A percentile compares a stretch with the other conserved stretches of the same genome.
phyloP scores from a whole-genome alignment of 1,284 basidiomycete species.

The Bondarzewia mesenterica region DNA sequence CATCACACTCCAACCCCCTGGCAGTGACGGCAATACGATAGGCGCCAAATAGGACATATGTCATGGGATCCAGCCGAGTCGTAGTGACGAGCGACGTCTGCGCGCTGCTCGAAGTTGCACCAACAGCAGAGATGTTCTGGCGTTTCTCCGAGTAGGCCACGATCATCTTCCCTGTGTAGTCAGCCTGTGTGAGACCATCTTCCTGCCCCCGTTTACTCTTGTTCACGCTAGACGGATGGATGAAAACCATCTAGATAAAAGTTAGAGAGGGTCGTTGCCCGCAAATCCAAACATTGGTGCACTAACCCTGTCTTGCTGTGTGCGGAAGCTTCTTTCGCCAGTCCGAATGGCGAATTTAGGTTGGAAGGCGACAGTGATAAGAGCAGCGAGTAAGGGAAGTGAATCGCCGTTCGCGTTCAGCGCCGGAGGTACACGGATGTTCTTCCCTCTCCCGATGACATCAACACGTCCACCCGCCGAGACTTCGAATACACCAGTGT shows the following conservation, averaged over 20 bases:
- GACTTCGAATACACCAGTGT: constrained; percentile 76
- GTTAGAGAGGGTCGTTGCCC: constrained; percentile 8
- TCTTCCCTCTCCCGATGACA: constrained; percentile 17
- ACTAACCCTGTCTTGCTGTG: constrained; percentile 80
- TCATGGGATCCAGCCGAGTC: constrained; percentile 85
- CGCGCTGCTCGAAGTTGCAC: constrained; percentile 30
- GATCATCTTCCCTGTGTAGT: constrained; percentile 64
- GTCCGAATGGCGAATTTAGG: constrained; percentile 91
- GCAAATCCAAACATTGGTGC: neutral
- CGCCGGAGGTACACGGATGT: constrained; percentile 49
- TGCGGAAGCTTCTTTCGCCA: constrained; percentile 70
- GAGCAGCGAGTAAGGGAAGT: constrained; percentile 74
- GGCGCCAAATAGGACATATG: constrained; percentile 90
- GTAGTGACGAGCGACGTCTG: constrained; percentile 74
- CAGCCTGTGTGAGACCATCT: constrained; percentile 28
- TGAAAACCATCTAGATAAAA: constrained; percentile 48
- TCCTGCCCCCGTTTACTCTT: constrained; percentile 60
- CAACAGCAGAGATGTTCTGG: constrained; percentile 55
- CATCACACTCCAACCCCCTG: constrained; percentile 78
- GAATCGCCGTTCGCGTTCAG: constrained; percentile 74
- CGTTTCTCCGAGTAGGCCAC: constrained; percentile 85
- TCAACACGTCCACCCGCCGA: constrained; percentile 51
- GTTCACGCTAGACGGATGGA: constrained; percentile 88
- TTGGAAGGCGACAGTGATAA: constrained; percentile 82
- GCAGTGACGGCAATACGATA: constrained; percentile 64